Base-by-base conservation (phyloP, 441 rosid genomes). In the Euphorbia celastroides region DNA sequence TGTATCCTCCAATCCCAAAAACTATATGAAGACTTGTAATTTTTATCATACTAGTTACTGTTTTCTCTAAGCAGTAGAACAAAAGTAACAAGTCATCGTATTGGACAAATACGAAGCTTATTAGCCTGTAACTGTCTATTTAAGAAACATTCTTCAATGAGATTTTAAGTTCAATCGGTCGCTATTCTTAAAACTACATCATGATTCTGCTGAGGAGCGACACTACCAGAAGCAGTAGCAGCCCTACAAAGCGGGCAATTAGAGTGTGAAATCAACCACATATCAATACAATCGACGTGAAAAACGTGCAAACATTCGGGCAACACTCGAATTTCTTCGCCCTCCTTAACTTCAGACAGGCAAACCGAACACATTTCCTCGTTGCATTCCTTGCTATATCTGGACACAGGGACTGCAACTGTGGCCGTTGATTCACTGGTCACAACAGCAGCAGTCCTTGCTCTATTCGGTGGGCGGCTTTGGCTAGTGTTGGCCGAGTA, bases 211-310 rank as follows among this genome's bases (percentile, higher is more conserved):
- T 52, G 57, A 3, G 63, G 69, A 12, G 12, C 44, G 12, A 9
- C 38, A 34, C n/a, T 4, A 34, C 4, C 38, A 34, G 73, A 61
- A 3, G 7, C 8, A 4, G 80, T 50, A 20, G 60, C 51, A 14
- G 83, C 75, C n/a, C 90, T 80, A 65, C 86, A 82, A 25, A 82
- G 83, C 0, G 90, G 88, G 71, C 88, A 86, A 70, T 64, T 82
- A 2, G 83, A 59, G 41, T 79, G 88, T 10, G 76, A 80, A 31
- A 38, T 46, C 3, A 82, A 72, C 88, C 90, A 82, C 70, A 60
- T 67, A 61, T 86, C 82, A 9, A 86, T 78, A 55, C 90, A 86
- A 9, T 61, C 41, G 6, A 64, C 79, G 9, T 86, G 90, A 63
- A 83, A 86, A 58, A 74, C 64, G 64, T 76, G 88, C 59, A 72